Evolutionary conservation across 805 yeast genomes (phyloP).

Genomic region (Starmerella ratchasimensis): DNA sequence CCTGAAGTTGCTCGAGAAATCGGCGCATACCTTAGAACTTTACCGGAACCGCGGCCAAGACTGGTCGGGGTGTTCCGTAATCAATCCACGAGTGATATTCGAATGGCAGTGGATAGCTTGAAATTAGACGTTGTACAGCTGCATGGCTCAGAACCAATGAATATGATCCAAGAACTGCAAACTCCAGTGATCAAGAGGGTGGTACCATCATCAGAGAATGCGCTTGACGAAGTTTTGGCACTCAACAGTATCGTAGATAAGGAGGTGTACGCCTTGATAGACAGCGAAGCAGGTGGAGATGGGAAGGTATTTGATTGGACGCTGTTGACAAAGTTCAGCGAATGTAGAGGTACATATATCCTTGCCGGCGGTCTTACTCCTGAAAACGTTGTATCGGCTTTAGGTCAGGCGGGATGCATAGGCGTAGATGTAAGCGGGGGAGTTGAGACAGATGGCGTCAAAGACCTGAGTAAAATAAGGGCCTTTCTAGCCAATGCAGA

Average conservation of each 20-base stretch:
- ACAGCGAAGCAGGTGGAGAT: conserved; percentile 85
- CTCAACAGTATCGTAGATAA: conserved; percentile 11
- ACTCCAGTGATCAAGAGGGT: conserved; percentile 64
- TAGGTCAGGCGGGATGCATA: conserved; percentile 40
- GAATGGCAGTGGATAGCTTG: conserved; percentile 30
- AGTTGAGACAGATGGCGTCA: conserved; percentile 62
- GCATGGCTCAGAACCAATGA: conserved; percentile 61
- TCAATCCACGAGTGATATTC: conserved; percentile 55
- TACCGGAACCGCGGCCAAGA: conserved; percentile 15
- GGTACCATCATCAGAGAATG: conserved; percentile 38
- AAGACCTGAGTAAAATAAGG: conserved; percentile 52
- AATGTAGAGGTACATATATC: conserved; percentile 33
- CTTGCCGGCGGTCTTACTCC: conserved; percentile 87
- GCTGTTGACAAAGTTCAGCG: conserved; percentile 19
- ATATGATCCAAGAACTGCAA: conserved; percentile 29
- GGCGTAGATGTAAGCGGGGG: conserved; percentile 97
- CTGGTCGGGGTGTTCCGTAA: conserved; percentile 86
- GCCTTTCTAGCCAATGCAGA: conserved; percentile 46
- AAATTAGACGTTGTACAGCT: conserved; percentile 69
- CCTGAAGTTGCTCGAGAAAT: conserved; percentile 36
- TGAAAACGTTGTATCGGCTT: conserved; percentile 50
- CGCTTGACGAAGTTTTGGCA: conserved; percentile 22
- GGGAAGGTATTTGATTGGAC: conserved; percentile 74
- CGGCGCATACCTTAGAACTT: conserved; percentile 25
- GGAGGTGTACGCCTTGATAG: conserved; percentile 42